These are phyloP conservation scores for Nakaseomyces bracarensis DNA, from an alignment of 1,139 yeast genomes.

Conservation along the genomic window DNA sequence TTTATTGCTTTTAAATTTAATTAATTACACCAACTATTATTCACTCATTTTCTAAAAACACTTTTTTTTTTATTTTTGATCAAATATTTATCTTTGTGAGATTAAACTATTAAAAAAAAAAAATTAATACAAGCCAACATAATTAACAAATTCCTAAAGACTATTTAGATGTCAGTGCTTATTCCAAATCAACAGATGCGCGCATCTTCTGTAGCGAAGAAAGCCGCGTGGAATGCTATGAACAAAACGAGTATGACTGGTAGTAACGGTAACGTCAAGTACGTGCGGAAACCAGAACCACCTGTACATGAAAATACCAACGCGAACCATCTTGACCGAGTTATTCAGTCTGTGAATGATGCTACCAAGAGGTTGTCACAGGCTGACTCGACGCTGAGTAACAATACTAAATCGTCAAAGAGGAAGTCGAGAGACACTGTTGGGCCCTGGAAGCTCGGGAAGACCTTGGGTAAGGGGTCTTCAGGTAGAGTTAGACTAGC, in stretches of 20 bases:
- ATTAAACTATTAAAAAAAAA: neutral
- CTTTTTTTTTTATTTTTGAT: no score
- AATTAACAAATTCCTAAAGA: no score
- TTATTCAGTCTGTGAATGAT: conserved; percentile 42
- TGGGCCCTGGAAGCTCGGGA: conserved; percentile 78
- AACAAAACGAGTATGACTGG: conserved; percentile 10
- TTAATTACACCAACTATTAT: conserved; percentile 17
- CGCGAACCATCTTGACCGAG: conserved; percentile 28
- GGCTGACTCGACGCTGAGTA: conserved; percentile 18
- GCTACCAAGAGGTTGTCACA: conserved; percentile 60
- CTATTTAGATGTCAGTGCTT: conserved; percentile 13
- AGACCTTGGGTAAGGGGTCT: conserved; percentile 74
- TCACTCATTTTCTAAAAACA: no score
- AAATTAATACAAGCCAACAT: neutral
- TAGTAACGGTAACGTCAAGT: neutral
- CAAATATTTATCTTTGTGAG: no score
- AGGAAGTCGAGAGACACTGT: conserved; percentile 35
- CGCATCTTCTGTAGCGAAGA: conserved; percentile 20
- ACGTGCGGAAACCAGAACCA: conserved; percentile 11
- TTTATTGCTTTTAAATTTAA: no score
- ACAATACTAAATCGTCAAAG: conserved; percentile 26
- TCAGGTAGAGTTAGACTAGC: conserved; percentile 74
- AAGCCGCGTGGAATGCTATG: conserved; percentile 28
- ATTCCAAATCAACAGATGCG: conserved; percentile 10
- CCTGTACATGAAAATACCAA: no score